Evolutionary conservation across 306 rosid species (phyloP).

Genomic region (Echinosophora koreensis): DNA sequence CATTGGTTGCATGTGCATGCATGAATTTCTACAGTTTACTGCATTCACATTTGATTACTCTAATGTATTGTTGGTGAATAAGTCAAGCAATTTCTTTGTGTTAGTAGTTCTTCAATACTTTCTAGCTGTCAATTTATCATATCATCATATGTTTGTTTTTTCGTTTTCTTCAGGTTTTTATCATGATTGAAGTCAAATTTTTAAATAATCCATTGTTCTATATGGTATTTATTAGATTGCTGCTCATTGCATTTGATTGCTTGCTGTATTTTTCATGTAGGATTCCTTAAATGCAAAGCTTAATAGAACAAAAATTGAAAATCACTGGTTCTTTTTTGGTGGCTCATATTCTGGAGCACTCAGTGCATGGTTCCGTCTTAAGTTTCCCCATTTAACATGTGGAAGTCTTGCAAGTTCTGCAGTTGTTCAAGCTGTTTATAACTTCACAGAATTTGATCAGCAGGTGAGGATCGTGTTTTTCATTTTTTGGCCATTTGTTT

Average conservation of each 20-base stretch:
- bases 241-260: constrained; percentile 9
- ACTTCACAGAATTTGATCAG: constrained; percentile 79
- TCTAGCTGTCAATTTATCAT: constrained; percentile 27
- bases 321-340: constrained; percentile 88
- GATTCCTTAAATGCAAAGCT: constrained; percentile 70
- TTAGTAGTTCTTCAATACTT: constrained; percentile 12
- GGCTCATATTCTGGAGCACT: constrained; percentile 91
- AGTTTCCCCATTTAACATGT: constrained; percentile 93
- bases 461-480: constrained; percentile 61
- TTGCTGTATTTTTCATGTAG: constrained; percentile 49
- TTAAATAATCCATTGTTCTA: constrained; percentile 14
- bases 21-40: not conserved
- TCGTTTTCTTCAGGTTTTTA: constrained; percentile 24
- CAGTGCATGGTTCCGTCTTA: constrained; percentile 97
- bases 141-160: constrained; percentile 3
- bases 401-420: constrained; percentile 99
- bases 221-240: constrained; percentile 20
- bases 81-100: not conserved
- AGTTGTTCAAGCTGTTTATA: constrained; percentile 80
- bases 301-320: constrained; percentile 61
- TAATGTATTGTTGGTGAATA: not conserved
- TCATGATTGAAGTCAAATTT: not conserved
- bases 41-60: not conserved
- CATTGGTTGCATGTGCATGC: not conserved
- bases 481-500: not conserved